A percentile compares a stretch with the other conserved stretches of the same genome.
Conservation (phyloP, 2,329 filamentous ascomycete genomes). For the Xylariales sp. region DNA sequence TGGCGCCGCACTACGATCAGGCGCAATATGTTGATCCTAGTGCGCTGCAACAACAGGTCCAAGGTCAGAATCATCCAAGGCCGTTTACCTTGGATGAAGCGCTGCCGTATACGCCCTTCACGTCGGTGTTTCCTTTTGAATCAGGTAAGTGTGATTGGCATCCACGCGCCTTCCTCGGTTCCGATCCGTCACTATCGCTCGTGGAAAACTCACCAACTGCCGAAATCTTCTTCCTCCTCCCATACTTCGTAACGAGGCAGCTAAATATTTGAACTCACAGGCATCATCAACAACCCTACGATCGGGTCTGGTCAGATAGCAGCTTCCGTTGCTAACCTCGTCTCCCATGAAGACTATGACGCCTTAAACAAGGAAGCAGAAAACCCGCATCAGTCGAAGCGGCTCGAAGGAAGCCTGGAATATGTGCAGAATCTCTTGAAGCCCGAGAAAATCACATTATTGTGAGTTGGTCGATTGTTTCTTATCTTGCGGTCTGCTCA, state of each 20-base stretch:
- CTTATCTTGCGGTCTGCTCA: too few species aligned
- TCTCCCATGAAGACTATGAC: conserved; percentile 54
- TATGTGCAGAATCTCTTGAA: conserved; percentile 72
- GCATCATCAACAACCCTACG: conserved; percentile 61
- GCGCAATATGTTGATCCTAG: conserved; percentile 11
- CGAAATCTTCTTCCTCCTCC: conserved; percentile 1
- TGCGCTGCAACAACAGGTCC: conserved; percentile 12
- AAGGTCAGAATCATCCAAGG: conserved; percentile 15
- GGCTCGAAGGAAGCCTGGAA: conserved; percentile 66
- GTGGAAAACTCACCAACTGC: background rate
- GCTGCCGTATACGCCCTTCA: conserved; percentile 77
- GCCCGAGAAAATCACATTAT: conserved; percentile 64
- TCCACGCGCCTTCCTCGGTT: background rate
- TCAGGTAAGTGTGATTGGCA: conserved; percentile 49
- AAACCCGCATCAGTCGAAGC: conserved; percentile 54
- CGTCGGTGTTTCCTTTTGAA: conserved; percentile 73
- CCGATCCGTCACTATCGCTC: background rate
- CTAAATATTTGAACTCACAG: conserved; percentile 32
- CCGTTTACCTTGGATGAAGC: conserved; percentile 68
- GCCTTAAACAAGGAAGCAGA: conserved; percentile 67
- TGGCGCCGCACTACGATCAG: conserved; percentile 17
- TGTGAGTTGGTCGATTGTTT: too few species aligned
- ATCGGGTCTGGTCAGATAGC: conserved; percentile 53
- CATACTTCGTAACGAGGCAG: conserved; percentile 2
- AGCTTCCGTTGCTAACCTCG: conserved; percentile 43